These are phyloP conservation scores for Lizonia empirigonia DNA, from an alignment of 2,329 filamentous ascomycete species.

Conservation along the genomic window DNA sequence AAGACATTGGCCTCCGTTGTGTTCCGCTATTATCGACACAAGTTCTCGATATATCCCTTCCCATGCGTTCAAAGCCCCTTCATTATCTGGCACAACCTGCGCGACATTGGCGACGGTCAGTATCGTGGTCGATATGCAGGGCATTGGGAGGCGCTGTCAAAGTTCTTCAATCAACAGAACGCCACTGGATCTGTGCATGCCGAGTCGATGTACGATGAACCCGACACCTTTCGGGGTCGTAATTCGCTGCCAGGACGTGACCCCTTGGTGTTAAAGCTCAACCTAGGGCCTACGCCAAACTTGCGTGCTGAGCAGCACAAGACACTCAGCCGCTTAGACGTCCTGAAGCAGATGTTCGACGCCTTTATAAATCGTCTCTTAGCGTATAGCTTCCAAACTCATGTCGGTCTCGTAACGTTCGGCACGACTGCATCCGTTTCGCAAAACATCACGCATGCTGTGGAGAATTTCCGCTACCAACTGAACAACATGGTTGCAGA, in stretches of 20 bases:
- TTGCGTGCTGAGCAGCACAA: not conserved
- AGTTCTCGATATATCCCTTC: conserved; percentile 1
- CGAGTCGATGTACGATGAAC: conserved; percentile 22
- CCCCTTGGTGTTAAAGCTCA: not conserved
- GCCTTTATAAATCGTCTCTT: conserved; percentile 46
- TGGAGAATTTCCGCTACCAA: conserved; percentile 47
- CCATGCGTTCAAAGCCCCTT: not conserved
- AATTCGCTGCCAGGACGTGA: not conserved
- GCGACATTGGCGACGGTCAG: not conserved
- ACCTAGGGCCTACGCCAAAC: not conserved
- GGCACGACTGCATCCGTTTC: conserved; percentile 30
- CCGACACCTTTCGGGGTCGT: not conserved
- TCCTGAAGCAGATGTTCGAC: conserved; percentile 48
- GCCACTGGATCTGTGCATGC: conserved; percentile 25
- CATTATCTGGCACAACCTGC: not conserved
- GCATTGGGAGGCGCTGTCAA: conserved; percentile 20
- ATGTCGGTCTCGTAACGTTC: conserved; percentile 47
- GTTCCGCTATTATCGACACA: conserved; percentile 17
- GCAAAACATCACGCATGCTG: conserved; percentile 39
- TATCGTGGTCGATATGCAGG: conserved; percentile 13
- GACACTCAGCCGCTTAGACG: conserved; percentile 35
- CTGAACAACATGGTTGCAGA: conserved; percentile 35
- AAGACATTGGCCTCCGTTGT: conserved; percentile 13
- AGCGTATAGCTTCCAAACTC: conserved; percentile 47
- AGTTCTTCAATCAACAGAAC: conserved; percentile 18